phyloP scores from a whole-genome alignment of 495 filamentous ascomycete genomes.

The Cladorrhinum samala region DNA sequence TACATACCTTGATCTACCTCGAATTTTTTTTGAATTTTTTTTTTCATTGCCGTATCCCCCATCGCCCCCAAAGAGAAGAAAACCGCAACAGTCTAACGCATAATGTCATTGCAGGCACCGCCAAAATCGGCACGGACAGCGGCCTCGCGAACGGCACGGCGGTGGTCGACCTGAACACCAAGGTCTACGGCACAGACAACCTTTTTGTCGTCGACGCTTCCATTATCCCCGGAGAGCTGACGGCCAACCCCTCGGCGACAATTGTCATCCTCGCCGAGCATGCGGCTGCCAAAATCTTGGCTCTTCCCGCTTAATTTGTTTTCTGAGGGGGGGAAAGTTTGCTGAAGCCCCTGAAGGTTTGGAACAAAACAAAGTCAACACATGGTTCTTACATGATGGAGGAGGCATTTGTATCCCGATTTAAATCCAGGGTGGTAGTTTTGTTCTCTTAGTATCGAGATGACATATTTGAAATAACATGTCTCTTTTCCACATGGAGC shows the following conservation, averaged over 20 bases:
- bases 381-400: no score
- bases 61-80: neutral
- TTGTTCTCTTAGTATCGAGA: no score
- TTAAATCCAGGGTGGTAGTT: no score
- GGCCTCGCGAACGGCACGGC: conserved; percentile 54
- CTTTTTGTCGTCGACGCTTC: conserved; percentile 46
- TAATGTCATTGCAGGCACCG: conserved; percentile 23
- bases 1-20: neutral
- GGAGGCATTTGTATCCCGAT: no score
- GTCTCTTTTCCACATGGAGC: no score
- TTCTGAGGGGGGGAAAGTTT: no score
- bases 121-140: conserved; percentile 60
- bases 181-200: conserved; percentile 67
- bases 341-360: no score
- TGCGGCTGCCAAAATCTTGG: neutral
- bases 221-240: neutral
- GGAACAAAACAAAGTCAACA: no score
- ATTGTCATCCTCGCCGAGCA: neutral
- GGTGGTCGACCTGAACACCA: conserved; percentile 61
- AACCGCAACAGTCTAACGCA: neutral
- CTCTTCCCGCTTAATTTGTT: neutral
- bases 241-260: neutral
- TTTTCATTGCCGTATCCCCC: neutral
- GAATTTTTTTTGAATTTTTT: neutral
- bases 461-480: no score